Conservation (phyloP, 768 basidiomycete species). For the Exsudoporus frostii region DNA sequence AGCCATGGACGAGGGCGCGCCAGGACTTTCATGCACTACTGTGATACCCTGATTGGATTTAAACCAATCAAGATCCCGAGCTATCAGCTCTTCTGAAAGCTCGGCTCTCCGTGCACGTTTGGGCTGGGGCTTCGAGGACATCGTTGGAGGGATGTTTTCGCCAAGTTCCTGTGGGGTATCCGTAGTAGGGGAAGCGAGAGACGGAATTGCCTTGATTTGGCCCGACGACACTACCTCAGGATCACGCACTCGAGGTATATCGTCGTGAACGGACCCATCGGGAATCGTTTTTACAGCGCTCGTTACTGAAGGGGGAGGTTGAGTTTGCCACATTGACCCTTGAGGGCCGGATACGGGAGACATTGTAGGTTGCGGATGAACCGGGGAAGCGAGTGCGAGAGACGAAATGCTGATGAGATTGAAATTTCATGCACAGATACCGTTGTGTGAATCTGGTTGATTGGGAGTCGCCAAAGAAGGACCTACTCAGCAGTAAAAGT, state of each 20-base stretch:
- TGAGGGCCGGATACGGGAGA: not conserved
- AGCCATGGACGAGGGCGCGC: not conserved
- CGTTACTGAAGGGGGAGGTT: not conserved
- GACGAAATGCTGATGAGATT: not conserved
- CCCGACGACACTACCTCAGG: not conserved
- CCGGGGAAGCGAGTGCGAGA: not conserved
- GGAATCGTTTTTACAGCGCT: not conserved
- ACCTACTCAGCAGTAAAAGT: constrained; percentile 12
- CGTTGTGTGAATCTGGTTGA: constrained; percentile 1
- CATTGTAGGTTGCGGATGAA: not conserved
- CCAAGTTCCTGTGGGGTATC: not conserved
- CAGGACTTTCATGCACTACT: not conserved
- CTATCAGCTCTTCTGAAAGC: constrained; percentile 22
- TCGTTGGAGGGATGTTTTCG: not conserved
- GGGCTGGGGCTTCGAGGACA: constrained; percentile 24
- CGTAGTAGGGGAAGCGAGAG: not conserved
- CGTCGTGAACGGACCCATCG: not conserved
- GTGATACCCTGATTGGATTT: constrained; percentile 13
- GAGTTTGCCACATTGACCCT: not conserved
- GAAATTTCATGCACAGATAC: not conserved
- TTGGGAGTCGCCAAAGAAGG: not conserved
- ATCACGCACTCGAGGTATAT: not conserved
- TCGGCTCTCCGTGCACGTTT: constrained; percentile 23
- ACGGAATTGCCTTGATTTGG: not conserved
- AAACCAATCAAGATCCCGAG: constrained; percentile 32